phyloP scores from a whole-genome alignment of 371 early-diverging fungal species.

The Paraphysoderma sedebokerense region DNA sequence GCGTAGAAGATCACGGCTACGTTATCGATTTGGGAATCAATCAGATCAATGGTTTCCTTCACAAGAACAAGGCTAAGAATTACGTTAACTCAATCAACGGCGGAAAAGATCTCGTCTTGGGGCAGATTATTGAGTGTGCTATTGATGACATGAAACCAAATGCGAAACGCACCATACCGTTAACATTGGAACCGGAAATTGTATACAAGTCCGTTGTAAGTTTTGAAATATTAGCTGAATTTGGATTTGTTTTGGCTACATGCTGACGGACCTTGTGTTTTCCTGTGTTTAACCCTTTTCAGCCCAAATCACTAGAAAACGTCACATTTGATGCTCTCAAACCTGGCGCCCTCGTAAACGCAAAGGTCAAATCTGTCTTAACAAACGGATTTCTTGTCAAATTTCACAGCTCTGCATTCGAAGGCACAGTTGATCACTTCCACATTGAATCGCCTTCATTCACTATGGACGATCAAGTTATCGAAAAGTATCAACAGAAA shows the following conservation, averaged over 20 bases:
- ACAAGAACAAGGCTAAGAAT: constrained; percentile 32
- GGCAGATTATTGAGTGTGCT: constrained; percentile 41
- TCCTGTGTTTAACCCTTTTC: neutral
- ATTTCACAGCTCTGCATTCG: no score
- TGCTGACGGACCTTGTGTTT: neutral
- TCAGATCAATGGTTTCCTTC: constrained; percentile 43
- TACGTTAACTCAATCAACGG: constrained; percentile 31
- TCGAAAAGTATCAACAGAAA: constrained; percentile 15
- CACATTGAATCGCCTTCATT: constrained; percentile 57
- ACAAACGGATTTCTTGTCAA: constrained; percentile 37
- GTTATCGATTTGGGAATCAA: constrained; percentile 49
- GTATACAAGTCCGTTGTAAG: constrained; percentile 28
- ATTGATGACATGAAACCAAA: constrained; percentile 26
- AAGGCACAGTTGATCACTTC: no score
- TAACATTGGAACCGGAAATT: constrained; percentile 33
- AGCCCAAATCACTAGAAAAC: constrained; percentile 16
- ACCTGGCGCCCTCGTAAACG: constrained; percentile 42
- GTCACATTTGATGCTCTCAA: constrained; percentile 37
- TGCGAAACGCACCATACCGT: constrained; percentile 33
- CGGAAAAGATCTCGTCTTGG: constrained; percentile 31
- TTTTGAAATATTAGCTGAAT: no score
- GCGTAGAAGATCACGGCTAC: constrained; percentile 71
- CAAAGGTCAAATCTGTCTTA: constrained; percentile 27
- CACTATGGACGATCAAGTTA: constrained; percentile 27
- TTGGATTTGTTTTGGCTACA: no score